Evolutionary conservation across 371 early-diverging fungal species (phyloP), one percentile per base, ranked within the genome.

Genomic region (Apophysomyces sp.): DNA sequence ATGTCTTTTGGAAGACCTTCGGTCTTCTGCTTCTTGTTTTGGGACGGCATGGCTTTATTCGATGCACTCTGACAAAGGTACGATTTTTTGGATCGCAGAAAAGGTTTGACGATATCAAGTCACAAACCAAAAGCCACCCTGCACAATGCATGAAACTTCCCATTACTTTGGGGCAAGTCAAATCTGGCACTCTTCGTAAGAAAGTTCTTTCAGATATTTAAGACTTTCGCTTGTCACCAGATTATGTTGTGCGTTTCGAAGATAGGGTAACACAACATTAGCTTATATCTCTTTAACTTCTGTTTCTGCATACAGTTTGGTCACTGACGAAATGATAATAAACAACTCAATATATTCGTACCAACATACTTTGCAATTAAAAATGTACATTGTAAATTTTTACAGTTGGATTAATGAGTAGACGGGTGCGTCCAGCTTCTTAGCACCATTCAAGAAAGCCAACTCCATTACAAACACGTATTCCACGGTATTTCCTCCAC

Each of bases 391-490:
- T 41, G 6, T 41, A n/a, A 15, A 18, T 21, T 26, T 44, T 74
- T 83, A 91, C 76, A 84, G 81, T 71, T 95, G 82, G 68, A 98
- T 83, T 57, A 97, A 77, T 30, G 96, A 90, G 76, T 95, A 96
- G 55, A 88, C 82, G 12, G 95, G 95, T 5, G 93, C 95, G 60
- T 86, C 83, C 65, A 98, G 84, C 53, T 72, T 75, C 62, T 86
- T 78, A 30, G 81, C 72, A 52, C 97, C 99, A 30, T 92, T 85
- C 69, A 98, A 85, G 41, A 86, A 92, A 51, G 78, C 87, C 40
- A 98, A 83, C 77, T 94, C 96, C 70, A 98, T 90, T 32, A 97
- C 82, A 74, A 98, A 98, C 58, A 95, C 80, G 70, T 92, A 94
- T 69, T 91, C 86, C 18, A 92, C 74, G 13, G 94, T 86, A 31